phyloP scores from a whole-genome alignment of 163 green algal genomes.

The Botryococcus braunii region DNA sequence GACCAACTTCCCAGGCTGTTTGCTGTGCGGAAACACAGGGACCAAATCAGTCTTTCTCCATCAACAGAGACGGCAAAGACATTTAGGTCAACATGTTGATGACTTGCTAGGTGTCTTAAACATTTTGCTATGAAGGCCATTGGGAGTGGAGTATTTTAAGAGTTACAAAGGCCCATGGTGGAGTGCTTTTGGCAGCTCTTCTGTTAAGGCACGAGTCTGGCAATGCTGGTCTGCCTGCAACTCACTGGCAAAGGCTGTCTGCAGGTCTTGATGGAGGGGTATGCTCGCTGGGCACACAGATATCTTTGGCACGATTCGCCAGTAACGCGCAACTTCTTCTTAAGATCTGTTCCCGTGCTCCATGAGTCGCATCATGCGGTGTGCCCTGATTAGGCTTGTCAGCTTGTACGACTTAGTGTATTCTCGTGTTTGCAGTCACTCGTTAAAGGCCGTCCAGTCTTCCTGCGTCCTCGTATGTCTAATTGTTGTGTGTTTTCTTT shows the following conservation, averaged over 20 bases:
- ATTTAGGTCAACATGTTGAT: background rate
- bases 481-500: no score
- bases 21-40: no score
- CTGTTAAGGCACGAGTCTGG: background rate
- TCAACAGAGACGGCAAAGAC: no score
- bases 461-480: no score
- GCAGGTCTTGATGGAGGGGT: conserved; percentile 90
- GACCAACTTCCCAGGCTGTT: no score
- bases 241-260: background rate
- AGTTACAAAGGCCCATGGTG: background rate
- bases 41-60: no score
- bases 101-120: background rate
- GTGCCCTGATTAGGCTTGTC: no score
- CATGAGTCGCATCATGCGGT: conserved; percentile 91
- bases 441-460: no score
- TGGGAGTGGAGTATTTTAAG: no score
- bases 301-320: conserved; percentile 84
- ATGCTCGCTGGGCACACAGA: conserved; percentile 83
- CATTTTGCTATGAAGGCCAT: background rate
- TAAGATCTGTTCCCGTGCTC: conserved; percentile 69
- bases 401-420: no score
- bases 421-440: no score
- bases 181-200: background rate
- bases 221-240: background rate
- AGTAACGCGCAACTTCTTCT: no score